Evolutionary conservation across 1,284 basidiomycete genomes (phyloP).

Genomic region (Rhizoctonia solani): DNA sequence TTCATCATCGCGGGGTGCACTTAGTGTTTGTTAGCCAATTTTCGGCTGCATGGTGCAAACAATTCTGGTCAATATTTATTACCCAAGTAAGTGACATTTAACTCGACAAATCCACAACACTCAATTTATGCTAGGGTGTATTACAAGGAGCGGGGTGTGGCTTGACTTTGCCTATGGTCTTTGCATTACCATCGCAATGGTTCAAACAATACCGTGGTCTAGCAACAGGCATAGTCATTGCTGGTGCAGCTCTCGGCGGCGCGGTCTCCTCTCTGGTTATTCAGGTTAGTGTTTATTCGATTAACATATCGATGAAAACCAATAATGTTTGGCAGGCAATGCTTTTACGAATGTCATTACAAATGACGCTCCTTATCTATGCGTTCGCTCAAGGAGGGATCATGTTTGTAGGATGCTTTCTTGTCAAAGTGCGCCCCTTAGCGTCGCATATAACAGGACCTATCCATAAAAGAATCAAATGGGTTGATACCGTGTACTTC

Average conservation of each 20-base stretch:
- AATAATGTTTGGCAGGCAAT: constrained; percentile 35
- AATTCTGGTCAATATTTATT: constrained; percentile 42
- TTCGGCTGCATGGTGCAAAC: constrained; percentile 38
- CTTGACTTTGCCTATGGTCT: constrained; percentile 11
- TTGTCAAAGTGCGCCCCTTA: constrained; percentile 37
- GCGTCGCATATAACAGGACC: background rate
- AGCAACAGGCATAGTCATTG: constrained; percentile 42
- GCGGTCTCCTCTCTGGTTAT: constrained; percentile 12
- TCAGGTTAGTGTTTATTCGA: background rate
- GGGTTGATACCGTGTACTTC: constrained; percentile 36
- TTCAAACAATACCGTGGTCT: constrained; percentile 40
- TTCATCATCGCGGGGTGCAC: constrained; percentile 39
- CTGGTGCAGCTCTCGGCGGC: constrained; percentile 40
- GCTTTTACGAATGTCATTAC: constrained; percentile 37
- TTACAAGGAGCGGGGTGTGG: constrained; percentile 23
- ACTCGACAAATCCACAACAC: too few relatives aligned
- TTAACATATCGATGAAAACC: background rate
- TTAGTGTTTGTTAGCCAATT: constrained; percentile 37
- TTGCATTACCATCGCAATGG: constrained; percentile 42
- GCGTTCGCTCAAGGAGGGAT: constrained; percentile 37
- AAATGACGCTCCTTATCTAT: constrained; percentile 40
- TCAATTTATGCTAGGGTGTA: background rate
- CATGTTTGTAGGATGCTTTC: constrained; percentile 29
- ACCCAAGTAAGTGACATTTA: constrained; percentile 39
- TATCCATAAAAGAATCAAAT: constrained; percentile 19